These are phyloP conservation scores for Botrytis hyacinthi DNA, from an alignment of 2,329 filamentous ascomycete species.

Conservation along the genomic window DNA sequence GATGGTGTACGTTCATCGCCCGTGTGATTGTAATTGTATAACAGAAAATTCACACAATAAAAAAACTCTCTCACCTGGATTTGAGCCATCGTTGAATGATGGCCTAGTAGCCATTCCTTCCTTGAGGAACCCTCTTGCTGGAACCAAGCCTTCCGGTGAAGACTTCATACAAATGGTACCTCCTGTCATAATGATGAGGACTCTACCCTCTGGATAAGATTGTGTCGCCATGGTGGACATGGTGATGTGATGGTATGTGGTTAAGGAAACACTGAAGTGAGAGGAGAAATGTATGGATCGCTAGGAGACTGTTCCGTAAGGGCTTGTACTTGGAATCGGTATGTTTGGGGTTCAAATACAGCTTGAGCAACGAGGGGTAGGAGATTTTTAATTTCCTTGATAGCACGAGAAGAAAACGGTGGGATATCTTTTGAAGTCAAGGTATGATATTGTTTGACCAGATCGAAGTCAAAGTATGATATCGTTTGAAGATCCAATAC, in stretches of 20 bases:
- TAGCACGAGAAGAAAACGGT: neutral
- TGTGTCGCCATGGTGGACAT: constrained; percentile 17
- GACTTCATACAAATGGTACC: constrained; percentile 69
- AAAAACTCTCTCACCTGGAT: constrained; percentile 41
- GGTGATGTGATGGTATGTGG: neutral
- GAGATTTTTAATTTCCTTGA: neutral
- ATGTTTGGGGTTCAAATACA: neutral
- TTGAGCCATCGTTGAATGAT: constrained; percentile 66
- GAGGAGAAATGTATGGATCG: constrained; percentile 12
- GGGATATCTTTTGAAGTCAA: too few relatives aligned
- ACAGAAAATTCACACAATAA: neutral
- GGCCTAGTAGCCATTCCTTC: constrained; percentile 62
- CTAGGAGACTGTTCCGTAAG: neutral
- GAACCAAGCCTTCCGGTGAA: constrained; percentile 63
- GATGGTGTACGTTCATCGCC: neutral
- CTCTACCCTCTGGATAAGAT: constrained; percentile 53
- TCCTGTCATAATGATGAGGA: constrained; percentile 66
- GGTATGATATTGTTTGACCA: too few relatives aligned
- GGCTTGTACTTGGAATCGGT: neutral
- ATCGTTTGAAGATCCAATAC: neutral
- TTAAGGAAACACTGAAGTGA: neutral
- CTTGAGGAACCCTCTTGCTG: constrained; percentile 59
- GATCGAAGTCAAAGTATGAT: too few relatives aligned
- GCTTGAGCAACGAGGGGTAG: neutral
- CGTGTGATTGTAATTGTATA: neutral